Evolutionary conservation across 2,329 filamentous ascomycete genomes (phyloP), one percentile per base, ranked within the genome.

Genomic region (Domatiomyces globalis): DNA sequence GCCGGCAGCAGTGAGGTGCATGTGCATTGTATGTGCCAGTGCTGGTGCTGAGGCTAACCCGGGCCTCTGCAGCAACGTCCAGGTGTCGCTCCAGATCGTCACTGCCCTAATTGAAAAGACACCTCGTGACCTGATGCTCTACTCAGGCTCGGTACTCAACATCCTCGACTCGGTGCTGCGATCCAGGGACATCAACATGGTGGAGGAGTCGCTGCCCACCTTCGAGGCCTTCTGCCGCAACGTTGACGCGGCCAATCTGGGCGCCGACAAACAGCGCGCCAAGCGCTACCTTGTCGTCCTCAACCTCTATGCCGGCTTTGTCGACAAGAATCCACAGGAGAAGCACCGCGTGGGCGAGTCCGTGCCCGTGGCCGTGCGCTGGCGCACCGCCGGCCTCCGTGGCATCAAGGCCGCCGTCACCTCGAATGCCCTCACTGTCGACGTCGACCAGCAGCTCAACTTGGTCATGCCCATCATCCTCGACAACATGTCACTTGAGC

Each of bases 11-110:
- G 12, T 10, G 33, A 39, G 12, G 9, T 15, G 33, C 33, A 15
- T 39, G 33, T 39, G 33, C 12, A 39, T 15, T 39, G 5, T 9
- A 33, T 9, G 8, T 12, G 7, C 7, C 8, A 12, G 7, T 33
- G 8, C 29, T 33, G 8, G 29, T 9, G 7, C 29, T 33, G 8
- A 2, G 5, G 33, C 33, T 39, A 39, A 39, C 33, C 9, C 44
- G 25, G 19, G 49, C n/a, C 51, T 48, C 55, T 51, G 18, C 61
- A 92, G 87, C 60, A 94, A 94, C 73, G 86, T 95, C 52, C 87
- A 94, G 67, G 88, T 98, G 58, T 95, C 89, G 2, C 81, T 98
- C 53, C 85, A 94, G 67, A 95, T 98, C 61, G 76, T 95, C 59
- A 82, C 84, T 55, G 87, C 89, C 45, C 76, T 98, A 61, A 88